Conservation (phyloP, 2,329 filamentous ascomycete genomes). For the Teratosphaeria destructans region DNA sequence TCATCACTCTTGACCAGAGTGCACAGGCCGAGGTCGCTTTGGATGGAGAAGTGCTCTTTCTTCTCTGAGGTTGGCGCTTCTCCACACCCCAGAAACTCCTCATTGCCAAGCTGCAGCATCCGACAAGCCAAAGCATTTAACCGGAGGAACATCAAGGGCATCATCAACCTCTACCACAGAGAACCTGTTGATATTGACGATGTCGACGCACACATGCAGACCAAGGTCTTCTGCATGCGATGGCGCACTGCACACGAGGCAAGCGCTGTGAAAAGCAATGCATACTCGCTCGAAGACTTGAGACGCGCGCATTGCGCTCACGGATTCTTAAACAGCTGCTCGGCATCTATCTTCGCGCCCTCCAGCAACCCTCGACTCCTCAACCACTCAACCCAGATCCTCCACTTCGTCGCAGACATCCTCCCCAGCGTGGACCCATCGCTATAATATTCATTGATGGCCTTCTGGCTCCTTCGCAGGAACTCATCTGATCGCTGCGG, state of each 20-base stretch:
- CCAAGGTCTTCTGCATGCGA: background rate
- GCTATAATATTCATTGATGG: slow-evolving; percentile 21
- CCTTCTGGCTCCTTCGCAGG: slow-evolving; percentile 17
- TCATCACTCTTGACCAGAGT: background rate
- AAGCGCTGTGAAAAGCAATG: background rate
- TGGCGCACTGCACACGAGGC: background rate
- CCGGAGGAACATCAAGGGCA: too few relatives aligned
- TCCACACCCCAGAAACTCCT: background rate
- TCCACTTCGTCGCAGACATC: slow-evolving; percentile 12
- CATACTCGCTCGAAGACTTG: background rate
- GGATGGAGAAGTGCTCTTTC: background rate
- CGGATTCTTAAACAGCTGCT: slow-evolving; percentile 7
- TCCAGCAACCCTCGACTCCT: slow-evolving; percentile 3
- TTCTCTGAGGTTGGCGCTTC: background rate
- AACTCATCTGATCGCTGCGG: slow-evolving; percentile 17
- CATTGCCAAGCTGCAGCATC: too few relatives aligned
- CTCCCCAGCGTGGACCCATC: slow-evolving; percentile 12
- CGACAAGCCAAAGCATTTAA: background rate
- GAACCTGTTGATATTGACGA: background rate
- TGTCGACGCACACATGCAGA: background rate
- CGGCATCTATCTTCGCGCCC: background rate
- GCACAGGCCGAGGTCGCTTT: background rate
- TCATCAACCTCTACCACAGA: too few relatives aligned
- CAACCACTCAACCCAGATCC: slow-evolving; percentile 11
- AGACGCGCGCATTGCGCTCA: background rate